phyloP scores from a whole-genome alignment of 2,329 filamentous ascomycete genomes.

The Fusarium clavum region DNA sequence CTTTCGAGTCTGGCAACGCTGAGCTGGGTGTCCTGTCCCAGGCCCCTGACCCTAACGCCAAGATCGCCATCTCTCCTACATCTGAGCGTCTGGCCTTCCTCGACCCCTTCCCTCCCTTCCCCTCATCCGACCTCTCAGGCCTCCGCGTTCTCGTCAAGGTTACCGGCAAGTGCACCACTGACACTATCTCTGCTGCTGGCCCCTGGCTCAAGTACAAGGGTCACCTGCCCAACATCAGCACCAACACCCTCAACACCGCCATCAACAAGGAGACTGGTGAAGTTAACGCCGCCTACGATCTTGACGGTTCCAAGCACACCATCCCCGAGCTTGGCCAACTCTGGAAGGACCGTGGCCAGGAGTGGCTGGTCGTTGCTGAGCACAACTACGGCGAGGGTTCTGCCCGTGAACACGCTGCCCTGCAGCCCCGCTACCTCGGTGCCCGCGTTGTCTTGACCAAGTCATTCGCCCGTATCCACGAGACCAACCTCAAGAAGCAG shows the following conservation, averaged over 20 bases:
- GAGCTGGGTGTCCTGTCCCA: constrained; percentile 79
- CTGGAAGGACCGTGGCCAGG: constrained; percentile 80
- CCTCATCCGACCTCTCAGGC: constrained; percentile 76
- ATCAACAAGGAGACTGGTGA: constrained; percentile 92
- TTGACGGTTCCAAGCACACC: constrained; percentile 77
- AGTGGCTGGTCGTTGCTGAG: constrained; percentile 96
- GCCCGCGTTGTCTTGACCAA: constrained; percentile 86
- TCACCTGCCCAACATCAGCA: constrained; percentile 96
- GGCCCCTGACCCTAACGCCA: constrained; percentile 74
- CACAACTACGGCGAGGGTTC: constrained; percentile 97
- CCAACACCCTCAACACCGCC: constrained; percentile 96
- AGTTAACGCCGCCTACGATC: constrained; percentile 91
- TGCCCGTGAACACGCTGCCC: constrained; percentile 87
- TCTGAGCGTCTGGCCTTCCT: constrained; percentile 91
- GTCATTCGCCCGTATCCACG: constrained; percentile 91
- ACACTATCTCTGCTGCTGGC: constrained; percentile 95
- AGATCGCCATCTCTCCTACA: constrained; percentile 84
- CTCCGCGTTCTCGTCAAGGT: constrained; percentile 95
- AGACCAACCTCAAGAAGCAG: constrained; percentile 97
- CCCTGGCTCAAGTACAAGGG: constrained; percentile 99
- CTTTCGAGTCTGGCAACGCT: constrained; percentile 83
- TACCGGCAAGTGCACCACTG: constrained; percentile 95
- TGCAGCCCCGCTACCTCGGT: constrained; percentile 91
- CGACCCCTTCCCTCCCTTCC: constrained; percentile 90
- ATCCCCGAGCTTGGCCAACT: constrained; percentile 88